A percentile compares a stretch with the other conserved stretches of the same genome.
Evolutionary conservation across 1,139 yeast genomes (phyloP).

Genomic region (Zygosaccharomyces pseudobailii): DNA sequence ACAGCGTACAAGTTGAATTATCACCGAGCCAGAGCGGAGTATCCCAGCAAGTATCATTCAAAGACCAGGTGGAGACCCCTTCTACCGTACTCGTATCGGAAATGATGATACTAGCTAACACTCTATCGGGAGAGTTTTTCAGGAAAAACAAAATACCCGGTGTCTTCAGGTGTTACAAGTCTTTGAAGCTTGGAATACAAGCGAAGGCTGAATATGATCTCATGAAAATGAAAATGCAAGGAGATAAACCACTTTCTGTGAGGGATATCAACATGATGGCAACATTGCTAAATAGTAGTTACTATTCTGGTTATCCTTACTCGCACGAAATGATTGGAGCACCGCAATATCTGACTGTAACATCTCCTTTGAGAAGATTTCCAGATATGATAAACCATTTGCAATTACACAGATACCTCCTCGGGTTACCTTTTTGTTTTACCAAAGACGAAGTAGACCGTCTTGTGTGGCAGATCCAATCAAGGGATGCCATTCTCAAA

Average conservation of each 20-base stretch:
- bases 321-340: slow-evolving; percentile 66
- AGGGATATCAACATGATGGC: slow-evolving; percentile 38
- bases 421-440: slow-evolving; percentile 21
- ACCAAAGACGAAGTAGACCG: slow-evolving; percentile 22
- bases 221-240: slow-evolving; percentile 26
- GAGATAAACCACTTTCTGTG: slow-evolving; percentile 24
- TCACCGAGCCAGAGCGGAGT: slow-evolving; percentile 11
- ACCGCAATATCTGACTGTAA: slow-evolving; percentile 61
- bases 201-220: slow-evolving; percentile 29
- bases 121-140: slow-evolving; percentile 53
- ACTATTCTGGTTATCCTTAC: slow-evolving; percentile 38
- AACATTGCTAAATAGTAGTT: slow-evolving; percentile 40
- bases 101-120: slow-evolving; percentile 75
- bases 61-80: slow-evolving; percentile 28
- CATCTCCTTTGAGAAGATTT: slow-evolving; percentile 85
- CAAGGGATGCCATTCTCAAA: slow-evolving; percentile 35
- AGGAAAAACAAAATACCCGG: slow-evolving; percentile 47
- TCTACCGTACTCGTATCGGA: slow-evolving; percentile 69
- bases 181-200: slow-evolving; percentile 32
- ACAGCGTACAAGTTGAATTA: slow-evolving; percentile 23
- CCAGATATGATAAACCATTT: slow-evolving; percentile 82
- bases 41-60: slow-evolving; percentile 19
- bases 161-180: slow-evolving; percentile 49
- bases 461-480: slow-evolving; percentile 34
- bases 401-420: slow-evolving; percentile 49